phyloP scores from a whole-genome alignment of 2,329 filamentous ascomycete genomes.

The Periconia macrospinosa region DNA sequence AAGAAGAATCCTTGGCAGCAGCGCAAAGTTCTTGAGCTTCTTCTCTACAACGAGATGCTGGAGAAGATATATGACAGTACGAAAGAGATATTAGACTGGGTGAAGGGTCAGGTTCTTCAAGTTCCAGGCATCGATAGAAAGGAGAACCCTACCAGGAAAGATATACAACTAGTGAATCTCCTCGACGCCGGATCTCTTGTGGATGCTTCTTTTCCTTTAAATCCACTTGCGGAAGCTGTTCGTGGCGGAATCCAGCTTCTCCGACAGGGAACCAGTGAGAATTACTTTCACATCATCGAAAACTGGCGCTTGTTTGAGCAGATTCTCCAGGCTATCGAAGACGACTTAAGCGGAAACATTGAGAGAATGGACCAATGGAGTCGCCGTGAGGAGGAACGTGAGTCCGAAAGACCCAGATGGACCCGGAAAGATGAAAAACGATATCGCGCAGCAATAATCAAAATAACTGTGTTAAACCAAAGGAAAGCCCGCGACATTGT shows the following conservation, averaged over 20 bases:
- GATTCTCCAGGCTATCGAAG: constrained; percentile 18
- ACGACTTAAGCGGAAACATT: constrained; percentile 16
- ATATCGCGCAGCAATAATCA: constrained; percentile 23
- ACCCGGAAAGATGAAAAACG: constrained; percentile 36
- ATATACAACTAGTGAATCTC: not conserved
- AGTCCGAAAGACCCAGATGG: constrained; percentile 32
- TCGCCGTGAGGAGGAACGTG: constrained; percentile 25
- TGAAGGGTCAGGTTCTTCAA: too few species aligned
- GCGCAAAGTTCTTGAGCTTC: constrained; percentile 32
- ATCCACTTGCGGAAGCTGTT: too few species aligned
- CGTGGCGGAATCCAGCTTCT: too few species aligned
- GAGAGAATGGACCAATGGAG: constrained; percentile 26
- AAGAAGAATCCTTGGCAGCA: constrained; percentile 22
- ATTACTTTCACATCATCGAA: not conserved
- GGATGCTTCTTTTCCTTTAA: too few species aligned
- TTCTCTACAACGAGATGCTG: constrained; percentile 24
- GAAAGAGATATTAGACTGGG: not conserved
- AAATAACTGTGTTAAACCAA: constrained; percentile 8
- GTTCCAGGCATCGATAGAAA: too few species aligned
- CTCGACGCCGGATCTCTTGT: not conserved
- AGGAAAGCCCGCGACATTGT: not conserved
- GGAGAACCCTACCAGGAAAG: too few species aligned
- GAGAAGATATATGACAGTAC: constrained; percentile 10
- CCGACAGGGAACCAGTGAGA: too few species aligned
- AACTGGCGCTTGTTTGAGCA: constrained; percentile 17